Percentiles rank a stretch among this genome's conserved stretches.
Evolutionary conservation across 1,139 yeast species (phyloP).

Genomic region (Pichiaceae sp.): DNA sequence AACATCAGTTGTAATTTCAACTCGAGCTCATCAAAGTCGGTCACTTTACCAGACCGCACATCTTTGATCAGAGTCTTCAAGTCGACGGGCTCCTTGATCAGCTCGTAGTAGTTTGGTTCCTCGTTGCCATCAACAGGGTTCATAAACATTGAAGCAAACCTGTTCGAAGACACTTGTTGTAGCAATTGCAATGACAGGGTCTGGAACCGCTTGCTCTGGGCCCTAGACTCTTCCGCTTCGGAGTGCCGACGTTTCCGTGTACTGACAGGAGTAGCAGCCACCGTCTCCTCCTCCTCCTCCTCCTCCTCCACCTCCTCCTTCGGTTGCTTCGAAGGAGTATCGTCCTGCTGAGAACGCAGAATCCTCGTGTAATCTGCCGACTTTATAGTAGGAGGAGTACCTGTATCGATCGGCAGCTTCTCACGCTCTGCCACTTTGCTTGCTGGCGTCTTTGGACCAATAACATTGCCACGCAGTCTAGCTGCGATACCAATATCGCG

Average conservation of each 20-base stretch:
- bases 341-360: constrained; percentile 8
- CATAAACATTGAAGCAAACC: constrained; percentile 67
- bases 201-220: constrained; percentile 40
- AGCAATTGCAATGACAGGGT: constrained; percentile 50
- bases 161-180: constrained; percentile 58
- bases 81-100: constrained; percentile 60
- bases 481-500: background rate
- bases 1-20: constrained; percentile 69
- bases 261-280: background rate
- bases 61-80: constrained; percentile 51
- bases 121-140: constrained; percentile 60
- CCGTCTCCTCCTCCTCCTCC: background rate
- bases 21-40: constrained; percentile 44
- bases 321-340: constrained; percentile 7
- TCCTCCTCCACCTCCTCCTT: background rate
- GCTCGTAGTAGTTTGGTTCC: constrained; percentile 60
- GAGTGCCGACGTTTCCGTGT: constrained; percentile 3
- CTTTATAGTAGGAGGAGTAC: background rate
- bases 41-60: constrained; percentile 52
- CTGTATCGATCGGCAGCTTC: background rate
- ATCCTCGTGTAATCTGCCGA: background rate
- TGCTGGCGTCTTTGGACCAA: background rate
- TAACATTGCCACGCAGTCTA: background rate
- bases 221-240: constrained; percentile 5
- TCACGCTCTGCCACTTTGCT: constrained; percentile 1